Evolutionary conservation across 768 basidiomycete species (phyloP).

Genomic region (Rubroboletus satanas): DNA sequence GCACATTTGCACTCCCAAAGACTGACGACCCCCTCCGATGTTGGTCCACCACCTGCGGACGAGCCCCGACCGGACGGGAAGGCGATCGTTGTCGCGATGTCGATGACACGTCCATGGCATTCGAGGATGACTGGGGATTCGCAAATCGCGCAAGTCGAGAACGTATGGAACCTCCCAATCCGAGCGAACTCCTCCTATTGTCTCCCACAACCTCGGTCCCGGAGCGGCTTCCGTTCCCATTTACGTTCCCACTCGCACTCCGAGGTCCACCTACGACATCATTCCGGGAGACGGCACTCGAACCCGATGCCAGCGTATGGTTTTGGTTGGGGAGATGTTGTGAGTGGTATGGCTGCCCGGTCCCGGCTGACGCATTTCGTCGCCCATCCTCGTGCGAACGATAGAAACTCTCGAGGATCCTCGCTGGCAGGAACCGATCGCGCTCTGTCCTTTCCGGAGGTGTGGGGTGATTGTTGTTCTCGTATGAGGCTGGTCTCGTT

Average conservation of each 20-base stretch:
- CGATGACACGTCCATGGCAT: neutral
- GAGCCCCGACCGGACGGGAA: slow-evolving; percentile 24
- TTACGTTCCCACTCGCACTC: slow-evolving; percentile 1
- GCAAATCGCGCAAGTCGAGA: slow-evolving; percentile 26
- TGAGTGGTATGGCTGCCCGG: slow-evolving; percentile 9
- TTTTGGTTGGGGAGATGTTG: slow-evolving; percentile 4
- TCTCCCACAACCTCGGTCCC: slow-evolving; percentile 11
- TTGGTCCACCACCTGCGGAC: slow-evolving; percentile 19
- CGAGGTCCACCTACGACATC: slow-evolving; percentile 5
- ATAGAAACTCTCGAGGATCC: slow-evolving; percentile 22
- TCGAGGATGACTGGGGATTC: slow-evolving; percentile 16
- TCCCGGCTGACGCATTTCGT: slow-evolving; percentile 12
- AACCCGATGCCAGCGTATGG: neutral
- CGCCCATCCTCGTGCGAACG: slow-evolving; percentile 23
- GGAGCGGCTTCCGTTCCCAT: slow-evolving; percentile 8
- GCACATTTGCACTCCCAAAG: neutral
- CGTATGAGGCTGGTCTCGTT: slow-evolving; percentile 10
- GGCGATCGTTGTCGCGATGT: slow-evolving; percentile 23
- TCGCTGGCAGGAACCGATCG: slow-evolving; percentile 22
- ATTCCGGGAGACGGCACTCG: neutral
- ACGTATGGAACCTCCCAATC: slow-evolving; percentile 25
- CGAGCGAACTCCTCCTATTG: slow-evolving; percentile 17
- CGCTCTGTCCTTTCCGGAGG: slow-evolving; percentile 21
- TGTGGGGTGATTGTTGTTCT: slow-evolving; percentile 10
- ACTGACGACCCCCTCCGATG: slow-evolving; percentile 8